A percentile compares a stretch with the other conserved stretches of the same genome.
Evolutionary conservation across 2,329 filamentous ascomycete species (phyloP).

Genomic region (Fusarium sterilihyphosum): DNA sequence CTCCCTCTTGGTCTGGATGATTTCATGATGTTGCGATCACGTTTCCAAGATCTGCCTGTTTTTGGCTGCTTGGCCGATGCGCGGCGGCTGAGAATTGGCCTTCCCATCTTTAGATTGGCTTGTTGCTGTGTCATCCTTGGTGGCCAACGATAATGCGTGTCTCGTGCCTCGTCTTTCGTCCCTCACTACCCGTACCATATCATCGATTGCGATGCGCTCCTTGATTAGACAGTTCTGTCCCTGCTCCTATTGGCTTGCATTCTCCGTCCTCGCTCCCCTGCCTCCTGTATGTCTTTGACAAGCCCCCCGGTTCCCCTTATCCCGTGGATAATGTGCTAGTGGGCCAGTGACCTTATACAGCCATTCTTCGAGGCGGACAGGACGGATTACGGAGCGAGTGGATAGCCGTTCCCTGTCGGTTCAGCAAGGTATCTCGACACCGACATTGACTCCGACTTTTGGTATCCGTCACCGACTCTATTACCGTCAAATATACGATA

Average conservation of each 20-base stretch:
- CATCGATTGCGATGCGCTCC: constrained; percentile 8
- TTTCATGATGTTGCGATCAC: constrained; percentile 32
- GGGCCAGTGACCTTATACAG: constrained; percentile 31
- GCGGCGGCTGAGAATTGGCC: constrained; percentile 5
- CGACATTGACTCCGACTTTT: constrained; percentile 42
- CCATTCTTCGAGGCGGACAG: constrained; percentile 33
- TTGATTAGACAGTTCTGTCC: constrained; percentile 18
- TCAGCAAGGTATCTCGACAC: constrained; percentile 37
- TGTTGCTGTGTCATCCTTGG: constrained; percentile 13
- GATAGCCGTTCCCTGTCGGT: constrained; percentile 34
- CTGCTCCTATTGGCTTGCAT: constrained; percentile 21
- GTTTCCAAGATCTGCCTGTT: constrained; percentile 27
- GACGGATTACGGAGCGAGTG: constrained; percentile 35
- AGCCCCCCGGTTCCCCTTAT: constrained; percentile 25
- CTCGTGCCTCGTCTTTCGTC: constrained; percentile 25
- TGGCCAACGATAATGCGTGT: constrained; percentile 15
- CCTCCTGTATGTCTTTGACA: constrained; percentile 19
- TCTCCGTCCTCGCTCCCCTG: constrained; percentile 19
- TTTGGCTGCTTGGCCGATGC: constrained; percentile 12
- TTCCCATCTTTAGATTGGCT: constrained; percentile 1
- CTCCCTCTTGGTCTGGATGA: constrained; percentile 23
- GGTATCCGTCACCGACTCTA: constrained; percentile 38
- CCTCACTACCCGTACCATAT: constrained; percentile 4
- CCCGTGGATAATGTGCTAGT: constrained; percentile 25
- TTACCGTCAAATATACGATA: constrained; percentile 30